Base-by-base conservation (phyloP, 2,329 filamentous ascomycete species). In the Gnomoniopsis sp. region DNA sequence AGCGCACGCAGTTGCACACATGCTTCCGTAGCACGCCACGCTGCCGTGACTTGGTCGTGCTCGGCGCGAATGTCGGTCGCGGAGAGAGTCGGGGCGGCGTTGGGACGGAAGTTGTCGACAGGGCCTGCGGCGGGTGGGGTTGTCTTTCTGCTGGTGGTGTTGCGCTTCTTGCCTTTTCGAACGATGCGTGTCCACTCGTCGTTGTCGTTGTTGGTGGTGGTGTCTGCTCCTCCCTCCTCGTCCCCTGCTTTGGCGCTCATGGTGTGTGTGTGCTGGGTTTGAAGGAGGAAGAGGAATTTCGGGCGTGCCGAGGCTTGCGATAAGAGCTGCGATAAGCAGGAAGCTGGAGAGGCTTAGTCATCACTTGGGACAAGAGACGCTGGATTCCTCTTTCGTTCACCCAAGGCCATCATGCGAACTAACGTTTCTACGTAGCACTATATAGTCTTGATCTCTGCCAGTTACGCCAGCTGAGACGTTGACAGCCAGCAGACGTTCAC, bases 1-100 rank as follows among this genome's bases (percentile, higher is more conserved):
- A 78, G 63, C 1, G 66, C 63, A 6, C 67, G 64, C 3, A 84
- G 68, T 7, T 62, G 62, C 1, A 57, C 51, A 62, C 70, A 73
- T 22, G 69, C 69, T 2, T 65, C 36, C 3, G 71, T 65, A 1
- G 50, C 47, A 14, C 60, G 53, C 65, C 67, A 75, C 15, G 63
- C 58, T 7, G 55, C 26, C 2, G 48, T 44, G 14, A 66, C 49
- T 3, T 57, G 63, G 3, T 47, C 36, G 50, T 72, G 69, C 23
- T 72, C 67, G 3, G 56, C 61, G 3, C 49, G 63, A 30, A 62
- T 63, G 23, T 59, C 60, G 30, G 49, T 52, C 44, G 44, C 38
- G 11, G 55, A 54, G 48, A 62, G 55, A 4, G 52, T 34, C 0
- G 59, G 50, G 12, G 19, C 51, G 4, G 49, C 30, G 22, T 63